These are phyloP conservation scores for Pseudovirgaria hyperparasitica DNA, from an alignment of 2,329 filamentous ascomycete genomes.

Conservation along the genomic window DNA sequence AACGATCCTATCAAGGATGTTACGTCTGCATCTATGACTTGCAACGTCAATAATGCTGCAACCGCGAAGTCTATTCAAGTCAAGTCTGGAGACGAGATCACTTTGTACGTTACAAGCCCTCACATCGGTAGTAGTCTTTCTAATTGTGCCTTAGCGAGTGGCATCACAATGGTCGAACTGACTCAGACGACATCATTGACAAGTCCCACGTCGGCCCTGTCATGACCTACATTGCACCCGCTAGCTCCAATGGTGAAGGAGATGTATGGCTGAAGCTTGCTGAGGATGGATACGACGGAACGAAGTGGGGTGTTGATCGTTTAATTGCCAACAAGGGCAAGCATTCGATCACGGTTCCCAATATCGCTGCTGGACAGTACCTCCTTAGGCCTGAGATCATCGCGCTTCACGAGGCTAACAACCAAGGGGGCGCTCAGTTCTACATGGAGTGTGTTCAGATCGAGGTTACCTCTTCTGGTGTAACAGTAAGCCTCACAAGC, in stretches of 20 bases:
- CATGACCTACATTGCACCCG: conserved; percentile 39
- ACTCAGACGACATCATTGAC: conserved; percentile 39
- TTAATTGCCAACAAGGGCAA: conserved; percentile 30
- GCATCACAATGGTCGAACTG: conserved; percentile 35
- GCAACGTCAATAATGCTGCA: conserved; percentile 20
- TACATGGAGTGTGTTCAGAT: conserved; percentile 33
- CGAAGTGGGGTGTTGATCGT: conserved; percentile 27
- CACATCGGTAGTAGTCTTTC: neutral
- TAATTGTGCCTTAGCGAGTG: conserved; percentile 31
- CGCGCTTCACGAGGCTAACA: conserved; percentile 29
- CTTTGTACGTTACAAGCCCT: conserved; percentile 10
- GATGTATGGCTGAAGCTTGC: conserved; percentile 40
- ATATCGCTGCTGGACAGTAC: conserved; percentile 28
- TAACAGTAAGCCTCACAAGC: conserved; percentile 5
- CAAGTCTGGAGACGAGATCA: conserved; percentile 34
- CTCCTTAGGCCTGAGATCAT: conserved; percentile 32
- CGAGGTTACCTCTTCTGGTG: conserved; percentile 22
- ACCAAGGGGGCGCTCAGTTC: conserved; percentile 27
- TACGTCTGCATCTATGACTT: conserved; percentile 19
- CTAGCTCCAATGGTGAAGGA: conserved; percentile 31
- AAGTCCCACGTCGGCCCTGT: conserved; percentile 41
- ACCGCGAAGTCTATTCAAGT: conserved; percentile 32
- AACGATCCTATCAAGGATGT: conserved; percentile 24
- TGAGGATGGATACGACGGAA: conserved; percentile 23
- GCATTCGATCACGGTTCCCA: conserved; percentile 29